Percentiles rank a stretch among this genome's conserved stretches.
These are phyloP conservation scores for Podaxis rugospora DNA, from an alignment of 768 basidiomycete genomes.

Conservation along the genomic window DNA sequence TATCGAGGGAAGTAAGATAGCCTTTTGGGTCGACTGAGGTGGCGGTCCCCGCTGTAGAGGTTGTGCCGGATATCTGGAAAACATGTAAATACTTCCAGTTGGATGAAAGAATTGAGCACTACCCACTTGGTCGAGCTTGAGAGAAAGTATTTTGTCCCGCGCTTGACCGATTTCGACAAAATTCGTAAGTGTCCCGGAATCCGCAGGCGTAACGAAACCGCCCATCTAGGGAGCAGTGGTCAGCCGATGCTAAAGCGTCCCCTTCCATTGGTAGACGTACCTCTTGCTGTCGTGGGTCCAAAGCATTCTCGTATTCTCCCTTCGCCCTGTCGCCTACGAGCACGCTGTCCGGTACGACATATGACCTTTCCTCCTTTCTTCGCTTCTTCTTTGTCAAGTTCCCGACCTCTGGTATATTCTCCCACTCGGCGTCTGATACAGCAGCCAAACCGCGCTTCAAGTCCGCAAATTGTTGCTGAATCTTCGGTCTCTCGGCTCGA, in stretches of 20 bases:
- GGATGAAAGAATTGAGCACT: not conserved
- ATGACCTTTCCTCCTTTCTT: conserved; percentile 78
- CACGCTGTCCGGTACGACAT: conserved; percentile 91
- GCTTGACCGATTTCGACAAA: conserved; percentile 97
- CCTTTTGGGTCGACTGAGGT: conserved; percentile 96
- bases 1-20: conserved; percentile 95
- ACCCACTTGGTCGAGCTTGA: conserved; percentile 88
- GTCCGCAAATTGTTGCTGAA: conserved; percentile 95
- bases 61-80: conserved; percentile 62
- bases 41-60: conserved; percentile 66
- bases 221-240: conserved; percentile 35
- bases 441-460: conserved; percentile 84
- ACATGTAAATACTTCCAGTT: not conserved
- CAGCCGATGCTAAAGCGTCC: not conserved
- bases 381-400: conserved; percentile 92
- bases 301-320: conserved; percentile 70
- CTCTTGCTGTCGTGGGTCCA: conserved; percentile 76
- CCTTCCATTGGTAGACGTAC: conserved; percentile 30
- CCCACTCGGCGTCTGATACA: conserved; percentile 92
- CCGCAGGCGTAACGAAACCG: conserved; percentile 80
- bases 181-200: conserved; percentile 79
- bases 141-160: conserved; percentile 86
- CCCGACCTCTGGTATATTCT: conserved; percentile 91
- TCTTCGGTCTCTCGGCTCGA: conserved; percentile 86
- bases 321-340: conserved; percentile 79